Conservation (phyloP, 2,329 filamentous ascomycete species). For the Sarocladium brachiariae region DNA sequence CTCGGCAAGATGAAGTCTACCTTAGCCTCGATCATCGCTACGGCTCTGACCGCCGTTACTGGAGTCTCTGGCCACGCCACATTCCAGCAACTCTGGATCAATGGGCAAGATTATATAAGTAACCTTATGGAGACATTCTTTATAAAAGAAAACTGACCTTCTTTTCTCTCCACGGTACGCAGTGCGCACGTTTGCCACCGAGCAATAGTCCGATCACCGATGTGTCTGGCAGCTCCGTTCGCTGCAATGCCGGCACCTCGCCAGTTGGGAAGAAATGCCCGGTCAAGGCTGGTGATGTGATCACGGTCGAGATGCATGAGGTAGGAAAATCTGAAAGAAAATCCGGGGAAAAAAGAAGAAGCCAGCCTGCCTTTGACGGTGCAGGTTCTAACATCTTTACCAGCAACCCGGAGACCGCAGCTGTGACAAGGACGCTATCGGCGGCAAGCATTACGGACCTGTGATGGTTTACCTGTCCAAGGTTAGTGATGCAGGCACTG, state of each 20-base stretch:
- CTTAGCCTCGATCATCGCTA: conserved; percentile 19
- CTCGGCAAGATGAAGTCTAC: conserved; percentile 28
- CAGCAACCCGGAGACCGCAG: conserved; percentile 39
- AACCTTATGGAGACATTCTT: background rate
- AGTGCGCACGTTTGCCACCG: conserved; percentile 40
- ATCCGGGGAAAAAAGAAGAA: background rate
- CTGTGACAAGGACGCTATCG: conserved; percentile 43
- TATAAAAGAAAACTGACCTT: conserved; percentile 16
- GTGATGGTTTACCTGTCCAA: conserved; percentile 46
- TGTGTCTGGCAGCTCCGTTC: conserved; percentile 33
- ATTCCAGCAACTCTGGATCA: conserved; percentile 43
- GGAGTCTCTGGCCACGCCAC: conserved; percentile 39
- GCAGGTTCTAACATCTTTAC: background rate
- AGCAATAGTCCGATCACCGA: conserved; percentile 46
- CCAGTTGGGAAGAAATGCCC: conserved; percentile 34
- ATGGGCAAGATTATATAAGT: conserved; percentile 33
- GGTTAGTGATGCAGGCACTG: conserved; percentile 38
- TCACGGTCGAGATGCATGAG: conserved; percentile 53
- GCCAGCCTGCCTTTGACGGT: background rate
- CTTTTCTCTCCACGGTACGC: conserved; percentile 22
- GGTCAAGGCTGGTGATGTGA: conserved; percentile 38
- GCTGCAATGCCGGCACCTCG: conserved; percentile 37
- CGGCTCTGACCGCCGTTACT: conserved; percentile 27
- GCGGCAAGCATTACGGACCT: conserved; percentile 47
- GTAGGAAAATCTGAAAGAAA: conserved; percentile 14